phyloP scores from a whole-genome alignment of 2,329 filamentous ascomycete genomes.

The Talaromyces sp. region DNA sequence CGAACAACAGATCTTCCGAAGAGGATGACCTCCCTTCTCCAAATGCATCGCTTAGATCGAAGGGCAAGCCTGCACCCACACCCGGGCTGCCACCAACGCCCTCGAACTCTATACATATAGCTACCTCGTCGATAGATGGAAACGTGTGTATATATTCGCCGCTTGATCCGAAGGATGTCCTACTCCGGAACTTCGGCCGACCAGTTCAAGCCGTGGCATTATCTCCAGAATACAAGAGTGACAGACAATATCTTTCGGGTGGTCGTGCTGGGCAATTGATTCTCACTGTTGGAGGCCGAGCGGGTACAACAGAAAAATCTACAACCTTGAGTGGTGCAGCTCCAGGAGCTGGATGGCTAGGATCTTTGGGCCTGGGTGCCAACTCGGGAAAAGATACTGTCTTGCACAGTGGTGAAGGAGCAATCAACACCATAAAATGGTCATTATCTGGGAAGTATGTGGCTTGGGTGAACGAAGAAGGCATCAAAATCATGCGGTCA shows the following conservation, averaged over 20 bases:
- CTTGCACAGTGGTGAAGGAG: slow-evolving; percentile 86
- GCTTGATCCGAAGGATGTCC: slow-evolving; percentile 82
- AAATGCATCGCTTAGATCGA: slow-evolving; percentile 30
- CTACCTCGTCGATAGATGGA: slow-evolving; percentile 90
- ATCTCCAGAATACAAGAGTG: slow-evolving; percentile 91
- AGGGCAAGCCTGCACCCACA: slow-evolving; percentile 28
- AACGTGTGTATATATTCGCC: slow-evolving; percentile 90
- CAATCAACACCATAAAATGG: slow-evolving; percentile 90
- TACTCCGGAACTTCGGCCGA: slow-evolving; percentile 86
- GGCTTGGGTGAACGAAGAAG: slow-evolving; percentile 93
- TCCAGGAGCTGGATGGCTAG: slow-evolving; percentile 84
- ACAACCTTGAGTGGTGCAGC: slow-evolving; percentile 74
- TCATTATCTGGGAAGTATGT: slow-evolving; percentile 89
- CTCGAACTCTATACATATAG: slow-evolving; percentile 89
- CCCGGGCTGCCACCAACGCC: slow-evolving; percentile 64
- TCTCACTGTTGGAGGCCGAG: slow-evolving; percentile 74
- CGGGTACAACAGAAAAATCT: slow-evolving; percentile 75
- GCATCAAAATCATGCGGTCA: slow-evolving; percentile 95
- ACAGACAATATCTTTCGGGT: slow-evolving; percentile 85
- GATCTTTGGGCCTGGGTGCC: slow-evolving; percentile 74
- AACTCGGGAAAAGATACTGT: slow-evolving; percentile 81
- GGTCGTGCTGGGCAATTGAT: slow-evolving; percentile 85
- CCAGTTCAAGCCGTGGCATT: slow-evolving; percentile 88
- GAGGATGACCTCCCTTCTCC: slow-evolving; percentile 31
- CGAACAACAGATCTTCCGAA: slow-evolving; percentile 29